Evolutionary conservation across 345 rosid genomes (phyloP), one percentile per base, ranked within the genome.

Genomic region (Conringia planisiliqua): DNA sequence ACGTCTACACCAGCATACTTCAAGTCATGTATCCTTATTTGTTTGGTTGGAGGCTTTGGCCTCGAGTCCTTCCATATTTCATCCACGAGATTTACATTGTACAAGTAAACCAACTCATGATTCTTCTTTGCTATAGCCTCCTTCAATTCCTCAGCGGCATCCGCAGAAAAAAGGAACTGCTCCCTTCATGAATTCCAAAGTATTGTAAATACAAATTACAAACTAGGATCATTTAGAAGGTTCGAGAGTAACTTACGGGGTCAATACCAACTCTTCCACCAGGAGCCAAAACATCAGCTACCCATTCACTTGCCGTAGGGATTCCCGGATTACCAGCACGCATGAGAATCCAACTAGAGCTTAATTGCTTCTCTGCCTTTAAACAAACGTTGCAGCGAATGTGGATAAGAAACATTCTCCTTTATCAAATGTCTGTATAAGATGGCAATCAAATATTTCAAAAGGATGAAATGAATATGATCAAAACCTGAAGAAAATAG

Each of bases 121-220:
- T 91, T 84, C 85, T 83, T 91, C 84, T 82, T 84, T 16, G 93
- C 81, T 80, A 91, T 86, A 36, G 81, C 83, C 68, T 87, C 93
- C 88, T 85, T 87, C 86, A 94, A 69, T 80, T 94, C 98, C 83
- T 90, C 98, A 43, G 96, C 93, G 68, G 95, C 91, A 87, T 87
- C 96, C 72, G 82, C 90, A 47, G 98, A 94, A 82, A 94, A 90
- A 68, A 94, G 97, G 83, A 94, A 94, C 98, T 91, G 96, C 86
- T 85, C 89, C 90, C 97, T 91, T 91, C 93, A 90, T 79, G 80
- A 81, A 44, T 81, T 32, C 56, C 77, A 58, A 71, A 58, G 48
- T 58, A 65, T 65, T 13, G 71, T 65, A 64, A 71, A 71, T 66
- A 77, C 16, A 64, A 27, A 63, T 14, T 29, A 63, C 38, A 64